Base-by-base conservation (phyloP, 257 asterid species). In the Solanum pimpinellifolium region DNA sequence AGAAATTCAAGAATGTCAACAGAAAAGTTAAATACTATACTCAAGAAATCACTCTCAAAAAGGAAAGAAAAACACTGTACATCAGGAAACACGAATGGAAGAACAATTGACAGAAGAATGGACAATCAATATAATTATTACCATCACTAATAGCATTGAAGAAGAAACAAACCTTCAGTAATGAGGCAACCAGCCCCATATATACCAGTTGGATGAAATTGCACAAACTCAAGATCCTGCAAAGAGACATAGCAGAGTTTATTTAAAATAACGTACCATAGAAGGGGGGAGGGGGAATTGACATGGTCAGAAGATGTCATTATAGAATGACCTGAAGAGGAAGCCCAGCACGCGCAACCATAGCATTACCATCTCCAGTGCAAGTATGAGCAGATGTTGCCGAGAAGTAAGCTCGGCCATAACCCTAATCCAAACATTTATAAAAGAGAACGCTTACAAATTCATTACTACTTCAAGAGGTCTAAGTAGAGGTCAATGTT, bases 321-420 rank as follows among this genome's bases (percentile, higher is more conserved):
- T 7, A 44, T 27, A 35, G 74, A 89, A 91, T 72, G 49, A 95
- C 99, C 99, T 95, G 92, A 2, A 97, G 98, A 89, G 99, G 99
- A 69, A 97, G 92, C 75, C 98, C 99, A 66, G 99, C 99, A 84
- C 99, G 99, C 31, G 99, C 94, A 89, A 97, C 99, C 99, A 97
- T 97, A 62, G 98, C 99, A 93, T 93, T 96, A 85, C 99, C 99
- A 92, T 97, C 99, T 89, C 99, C 99, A 3, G 99, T 97, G 95
- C 99, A 97, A 87, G 99, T 97, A 92, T 97, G 99, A 88, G 99
- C 99, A 90, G 99, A 97, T 80, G 99, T 97, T 83, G 98, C 98
- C 87, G 98, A 95, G 88, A 97, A 97, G 93, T 97, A 97, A 83
- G 99, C 90, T 87, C 99, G 90, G 39, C 99, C 99, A 89, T 97